These are phyloP conservation scores for Alternaria viburni DNA, from an alignment of 2,329 filamentous ascomycete genomes.

Conservation along the genomic window DNA sequence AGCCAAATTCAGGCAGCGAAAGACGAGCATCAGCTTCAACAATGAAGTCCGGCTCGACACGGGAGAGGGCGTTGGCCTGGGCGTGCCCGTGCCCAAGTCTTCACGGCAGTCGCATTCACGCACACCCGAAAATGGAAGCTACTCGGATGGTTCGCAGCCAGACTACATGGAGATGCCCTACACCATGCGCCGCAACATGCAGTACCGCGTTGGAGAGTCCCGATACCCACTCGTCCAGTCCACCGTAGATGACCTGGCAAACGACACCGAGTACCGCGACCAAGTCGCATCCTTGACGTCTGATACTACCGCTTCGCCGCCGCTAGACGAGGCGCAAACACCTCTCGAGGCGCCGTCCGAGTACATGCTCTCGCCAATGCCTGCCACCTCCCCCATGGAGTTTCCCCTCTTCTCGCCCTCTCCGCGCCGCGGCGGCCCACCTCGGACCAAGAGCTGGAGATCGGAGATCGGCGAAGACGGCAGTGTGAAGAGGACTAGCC, in stretches of 20 bases:
- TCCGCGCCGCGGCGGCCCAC: constrained; percentile 32
- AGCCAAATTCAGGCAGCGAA: constrained; percentile 40
- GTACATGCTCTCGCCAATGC: constrained; percentile 44
- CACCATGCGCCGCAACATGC: constrained; percentile 28
- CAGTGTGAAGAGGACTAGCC: constrained; percentile 45
- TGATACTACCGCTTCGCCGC: constrained; percentile 49
- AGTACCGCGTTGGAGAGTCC: constrained; percentile 32
- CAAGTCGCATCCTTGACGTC: constrained; percentile 52
- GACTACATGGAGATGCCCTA: constrained; percentile 42
- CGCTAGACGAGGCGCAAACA: constrained; percentile 47
- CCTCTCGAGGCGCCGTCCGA: constrained; percentile 44
- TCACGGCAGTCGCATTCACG: constrained; percentile 23
- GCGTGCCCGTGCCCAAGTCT: constrained; percentile 48
- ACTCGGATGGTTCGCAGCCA: constrained; percentile 36
- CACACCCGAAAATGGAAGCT: constrained; percentile 35
- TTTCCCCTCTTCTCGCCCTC: constrained; percentile 39
- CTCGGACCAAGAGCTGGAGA: constrained; percentile 42
- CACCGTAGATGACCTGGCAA: constrained; percentile 42
- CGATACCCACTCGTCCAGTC: constrained; percentile 46
- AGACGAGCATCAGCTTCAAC: constrained; percentile 51
- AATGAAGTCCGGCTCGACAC: constrained; percentile 49
- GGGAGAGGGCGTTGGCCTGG: constrained; percentile 46
- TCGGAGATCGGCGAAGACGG: constrained; percentile 41
- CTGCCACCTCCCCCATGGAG: constrained; percentile 44
- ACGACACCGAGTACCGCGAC: constrained; percentile 37